A percentile compares a stretch with the other conserved stretches of the same genome.
Evolutionary conservation across 768 basidiomycete genomes (phyloP).

Genomic region (Gelatoporia subvermispora): DNA sequence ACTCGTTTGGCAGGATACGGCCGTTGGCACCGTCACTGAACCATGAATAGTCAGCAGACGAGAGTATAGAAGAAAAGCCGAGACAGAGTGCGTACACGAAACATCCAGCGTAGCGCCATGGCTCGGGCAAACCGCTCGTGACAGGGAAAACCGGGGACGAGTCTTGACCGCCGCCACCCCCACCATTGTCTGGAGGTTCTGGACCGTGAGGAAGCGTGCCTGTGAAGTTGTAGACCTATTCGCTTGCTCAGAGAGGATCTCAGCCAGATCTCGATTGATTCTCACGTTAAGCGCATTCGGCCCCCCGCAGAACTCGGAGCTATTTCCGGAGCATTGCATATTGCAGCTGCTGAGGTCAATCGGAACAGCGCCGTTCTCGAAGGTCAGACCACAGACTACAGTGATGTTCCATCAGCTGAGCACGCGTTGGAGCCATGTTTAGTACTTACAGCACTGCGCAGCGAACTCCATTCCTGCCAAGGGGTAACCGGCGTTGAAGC

Average conservation of each 20-base stretch:
- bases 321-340: slow-evolving; percentile 63
- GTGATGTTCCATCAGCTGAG: slow-evolving; percentile 5
- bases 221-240: slow-evolving; percentile 59
- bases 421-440: neutral
- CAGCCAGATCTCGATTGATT: neutral
- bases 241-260: neutral
- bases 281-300: slow-evolving; percentile 54
- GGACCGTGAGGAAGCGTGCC: slow-evolving; percentile 41
- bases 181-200: slow-evolving; percentile 20
- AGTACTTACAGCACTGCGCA: slow-evolving; percentile 23
- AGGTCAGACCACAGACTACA: slow-evolving; percentile 45
- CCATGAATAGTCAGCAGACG: neutral
- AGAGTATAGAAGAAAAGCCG: neutral
- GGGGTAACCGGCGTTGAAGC: slow-evolving; percentile 48
- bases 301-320: slow-evolving; percentile 68
- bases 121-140: slow-evolving; percentile 43
- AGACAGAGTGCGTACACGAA: slow-evolving; percentile 40
- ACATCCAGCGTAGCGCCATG: slow-evolving; percentile 61
- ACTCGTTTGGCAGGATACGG: slow-evolving; percentile 47
- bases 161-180: slow-evolving; percentile 11
- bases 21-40: slow-evolving; percentile 56
- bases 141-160: slow-evolving; percentile 37
- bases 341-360: slow-evolving; percentile 50
- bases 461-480: slow-evolving; percentile 37
- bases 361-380: slow-evolving; percentile 44